Evolutionary conservation across 768 basidiomycete species (phyloP), one percentile per base, ranked within the genome.

Genomic region (Phallus indusiatus): DNA sequence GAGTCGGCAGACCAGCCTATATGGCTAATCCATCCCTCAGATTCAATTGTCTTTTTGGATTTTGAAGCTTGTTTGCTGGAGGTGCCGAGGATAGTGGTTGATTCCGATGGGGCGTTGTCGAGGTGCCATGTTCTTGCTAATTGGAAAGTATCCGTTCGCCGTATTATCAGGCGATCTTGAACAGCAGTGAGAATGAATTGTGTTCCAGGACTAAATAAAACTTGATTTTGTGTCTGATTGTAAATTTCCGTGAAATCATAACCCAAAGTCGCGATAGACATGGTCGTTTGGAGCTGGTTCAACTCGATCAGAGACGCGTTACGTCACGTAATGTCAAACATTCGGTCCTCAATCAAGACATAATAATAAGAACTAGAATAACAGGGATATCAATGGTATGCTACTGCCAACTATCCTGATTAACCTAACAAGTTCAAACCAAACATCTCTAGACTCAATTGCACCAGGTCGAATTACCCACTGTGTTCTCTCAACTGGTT

Each of bases 1-100:
- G 92, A 90, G 67, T 95, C 92, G 66, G 81, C 83, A 17, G 91
- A 91, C 92, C 92, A 97, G 6, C 79, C 83, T 2, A 88, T 75
- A 64, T 88, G 85, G 17, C 90, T 85, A 65, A 95, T 84, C 70
- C 75, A 78, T 16, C 67, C 66, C 37, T 78, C 67, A 48, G 67
- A 63, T 33, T 65, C 57, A 24, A 64, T 56, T 5, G 63, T 55
- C 18, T 54, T 60, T 51, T 36, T 60, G 17, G 59, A 34, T 20
- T 60, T 51, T 4, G 46, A 4, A 20, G 71, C 61, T 20, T 56
- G 65, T 74, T 76, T 66, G 66, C 62, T 34, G 9, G 71, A 51
- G n/a, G 50, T 74, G 35, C 72, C 68, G 1, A 81, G 67, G 12
- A 78, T 68, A 16, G 75, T 68, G 18, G 74, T 68, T 17, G 84